Base-by-base conservation (phyloP, 2,329 filamentous ascomycete species). In the Teratosphaeria destructans region DNA sequence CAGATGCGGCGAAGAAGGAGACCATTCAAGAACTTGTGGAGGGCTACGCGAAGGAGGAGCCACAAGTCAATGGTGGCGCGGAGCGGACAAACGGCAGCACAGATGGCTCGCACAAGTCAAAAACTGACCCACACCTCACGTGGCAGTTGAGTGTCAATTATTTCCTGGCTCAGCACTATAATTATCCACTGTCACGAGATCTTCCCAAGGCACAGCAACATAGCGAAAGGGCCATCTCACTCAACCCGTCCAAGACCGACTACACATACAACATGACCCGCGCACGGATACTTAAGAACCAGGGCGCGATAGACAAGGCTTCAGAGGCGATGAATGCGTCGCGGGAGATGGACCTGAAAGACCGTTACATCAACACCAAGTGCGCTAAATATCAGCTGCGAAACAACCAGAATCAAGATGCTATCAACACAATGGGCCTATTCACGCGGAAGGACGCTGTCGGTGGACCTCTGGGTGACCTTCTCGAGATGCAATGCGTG, bases 291-390 rank as follows among this genome's bases (percentile, higher is more conserved):
- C 87, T 86, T 77, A 99, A 99, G 79, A 91, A 99, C 74, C 80
- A 82, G 56, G 94, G 93, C 27, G 85, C 96, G 69, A 77, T 86
- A 5, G 78, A 83, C 65, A 89, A 89, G 74, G 94, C 95, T 1
- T 84, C 92, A 0, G 87, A 91, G 68, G 83, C 85, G 52, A 97
- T 99, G 90, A 89, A 96, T 67, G 80, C 87, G 65, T 94, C 94
- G 1, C 85, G 94, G 57, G 82, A 85, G 63, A 81, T 96, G 63
- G 95, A 99, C 71, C 84, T 88, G 65, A 90, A 87, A 76, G 94
- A 99, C 72, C 86, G 94, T 53, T 95, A 97, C 73, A 97, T 97
- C 80, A 99, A 99, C 80, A 95, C 91, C 64, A 99, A 99, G 77
- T 88, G 91, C 56, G 92, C 93, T 61, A 99, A 99, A 73, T 99